Conservation (phyloP, 2,329 filamentous ascomycete genomes). For the Huntiella savannae region DNA sequence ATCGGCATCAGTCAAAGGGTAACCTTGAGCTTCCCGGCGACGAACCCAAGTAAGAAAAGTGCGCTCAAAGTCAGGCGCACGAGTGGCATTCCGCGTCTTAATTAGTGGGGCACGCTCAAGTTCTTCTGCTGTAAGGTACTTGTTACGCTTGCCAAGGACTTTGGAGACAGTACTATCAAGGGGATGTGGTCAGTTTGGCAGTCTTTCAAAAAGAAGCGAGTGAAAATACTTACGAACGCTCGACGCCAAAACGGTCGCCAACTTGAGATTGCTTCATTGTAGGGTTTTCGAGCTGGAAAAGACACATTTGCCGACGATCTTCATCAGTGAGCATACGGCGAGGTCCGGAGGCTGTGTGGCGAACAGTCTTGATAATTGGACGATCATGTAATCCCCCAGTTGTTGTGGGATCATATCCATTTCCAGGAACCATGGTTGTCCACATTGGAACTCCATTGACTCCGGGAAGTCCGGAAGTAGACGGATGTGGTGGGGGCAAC, state of each 20-base stretch:
- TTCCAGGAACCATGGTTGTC: background rate
- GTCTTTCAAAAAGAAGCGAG: background rate
- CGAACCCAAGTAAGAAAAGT: constrained; percentile 74
- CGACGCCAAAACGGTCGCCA: constrained; percentile 84
- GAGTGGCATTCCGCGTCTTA: too few species aligned
- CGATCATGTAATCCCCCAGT: constrained; percentile 18
- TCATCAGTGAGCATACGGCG: constrained; percentile 80
- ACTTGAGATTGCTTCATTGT: constrained; percentile 91
- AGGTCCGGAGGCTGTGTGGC: constrained; percentile 49
- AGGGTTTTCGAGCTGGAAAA: constrained; percentile 80
- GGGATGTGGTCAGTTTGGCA: background rate
- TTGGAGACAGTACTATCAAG: constrained; percentile 82
- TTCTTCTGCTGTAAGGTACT: constrained; percentile 71
- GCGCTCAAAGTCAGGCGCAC: constrained; percentile 64
- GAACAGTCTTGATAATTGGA: constrained; percentile 26
- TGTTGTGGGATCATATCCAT: background rate
- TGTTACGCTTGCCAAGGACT: constrained; percentile 82
- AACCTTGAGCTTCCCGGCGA: constrained; percentile 60
- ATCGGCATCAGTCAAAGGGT: constrained; percentile 55
- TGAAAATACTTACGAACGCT: constrained; percentile 56
- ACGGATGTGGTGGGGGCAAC: background rate
- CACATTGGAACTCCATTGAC: too few species aligned
- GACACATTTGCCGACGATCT: constrained; percentile 81
- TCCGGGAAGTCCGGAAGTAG: constrained; percentile 1
- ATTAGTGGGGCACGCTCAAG: constrained; percentile 31